Conservation (phyloP, 768 basidiomycete species). For the Pleurotus pulmonarius region DNA sequence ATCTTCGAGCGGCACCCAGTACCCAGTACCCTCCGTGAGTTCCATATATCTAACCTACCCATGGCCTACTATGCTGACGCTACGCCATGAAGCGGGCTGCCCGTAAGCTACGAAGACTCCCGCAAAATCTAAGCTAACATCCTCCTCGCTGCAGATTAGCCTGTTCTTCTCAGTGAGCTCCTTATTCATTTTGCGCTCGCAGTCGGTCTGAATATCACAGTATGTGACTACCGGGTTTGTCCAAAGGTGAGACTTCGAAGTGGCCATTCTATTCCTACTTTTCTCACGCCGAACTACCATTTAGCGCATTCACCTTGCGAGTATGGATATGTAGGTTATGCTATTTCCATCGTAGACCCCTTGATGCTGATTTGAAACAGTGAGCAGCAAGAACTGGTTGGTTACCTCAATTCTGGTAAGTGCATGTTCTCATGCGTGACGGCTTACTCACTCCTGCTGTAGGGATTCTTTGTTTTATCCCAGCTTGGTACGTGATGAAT, state of each 20-base stretch:
- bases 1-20: background rate
- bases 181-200: too few relatives aligned
- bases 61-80: too few relatives aligned
- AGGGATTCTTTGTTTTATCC: background rate
- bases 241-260: background rate
- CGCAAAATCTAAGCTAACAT: too few relatives aligned
- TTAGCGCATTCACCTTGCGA: background rate
- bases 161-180: background rate
- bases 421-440: background rate
- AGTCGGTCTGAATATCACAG: background rate
- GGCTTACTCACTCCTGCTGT: background rate
- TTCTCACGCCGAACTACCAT: background rate
- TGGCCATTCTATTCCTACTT: background rate
- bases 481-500: background rate
- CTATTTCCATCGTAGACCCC: background rate
- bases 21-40: background rate
- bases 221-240: background rate
- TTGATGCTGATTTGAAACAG: background rate
- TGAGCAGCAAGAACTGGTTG: background rate
- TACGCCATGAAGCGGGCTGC: background rate
- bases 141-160: background rate
- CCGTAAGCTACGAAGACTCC: background rate
- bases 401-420: background rate
- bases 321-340: background rate
- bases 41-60: too few relatives aligned